Evolutionary conservation across 129 eudicot species (phyloP), one percentile per base, ranked within the genome.

Genomic region (Flaveria trinervia): DNA sequence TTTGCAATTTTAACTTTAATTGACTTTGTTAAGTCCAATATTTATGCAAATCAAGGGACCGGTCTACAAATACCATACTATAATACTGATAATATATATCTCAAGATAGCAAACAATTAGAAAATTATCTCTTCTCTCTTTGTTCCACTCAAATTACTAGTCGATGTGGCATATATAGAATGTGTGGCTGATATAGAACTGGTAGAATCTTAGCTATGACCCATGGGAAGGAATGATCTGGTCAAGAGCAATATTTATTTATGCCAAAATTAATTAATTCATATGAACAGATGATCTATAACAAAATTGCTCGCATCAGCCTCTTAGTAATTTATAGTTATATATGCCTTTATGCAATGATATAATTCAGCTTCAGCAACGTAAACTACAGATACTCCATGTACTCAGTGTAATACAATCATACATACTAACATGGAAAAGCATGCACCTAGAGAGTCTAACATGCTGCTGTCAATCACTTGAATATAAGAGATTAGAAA

Each of bases 101-200:
- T 28, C 46, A 71, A 71, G 15, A 65, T 20, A 28, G 44, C 41
- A 50, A 28, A 28, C 45, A 71, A 51, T 28, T 23, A 9, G 10
- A 71, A 48, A 51, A 51, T 8, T 9, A 49, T 16, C 36, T 46
- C 49, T 36, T 15, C 70, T 15, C 70, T 11, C 36, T 23, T 59
- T 26, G 18, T 61, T 65, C 15, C 23, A 30, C 70, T 65, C 75
- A 71, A 30, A 7, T 50, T 30, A 71, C 44, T 14, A 5, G 25
- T 44, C 15, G 26, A 62, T 46, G 71, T 45, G 71, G 50, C 79
- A 45, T 60, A 44, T 22, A 28, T 26, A 75, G 71, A 62, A n/a
- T 30, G 36, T 30, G 39, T 9, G 26, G 7, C 14, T 48, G 11
- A 30, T 60, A 7, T 20, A 43, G 41, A 36, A n/a, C 55, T 28